Base-by-base conservation (phyloP, 176 grass and related monocot species). In the Avena atlantica region DNA sequence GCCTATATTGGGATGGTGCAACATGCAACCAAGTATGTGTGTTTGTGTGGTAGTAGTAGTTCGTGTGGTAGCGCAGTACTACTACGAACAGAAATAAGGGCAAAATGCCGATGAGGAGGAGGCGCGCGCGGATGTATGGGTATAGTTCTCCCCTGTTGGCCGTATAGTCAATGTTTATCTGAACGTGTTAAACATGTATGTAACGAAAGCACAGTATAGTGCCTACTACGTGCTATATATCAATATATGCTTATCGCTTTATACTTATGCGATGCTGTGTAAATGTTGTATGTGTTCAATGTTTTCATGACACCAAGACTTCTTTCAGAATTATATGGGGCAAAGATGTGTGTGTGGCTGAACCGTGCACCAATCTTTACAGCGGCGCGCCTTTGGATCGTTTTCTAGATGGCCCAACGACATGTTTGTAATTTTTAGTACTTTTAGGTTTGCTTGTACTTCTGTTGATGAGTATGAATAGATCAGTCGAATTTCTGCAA, bases 121-220 rank as follows among this genome's bases (percentile, higher is more conserved):
- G 81, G 74, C 81, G 81, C 74, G 74, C 81, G 81, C 74, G 40
- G 20, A 52, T 13, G 5, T 74, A 37, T 34, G 29, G 48, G 14
- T 6, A 65, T 57, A 55, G 87, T 53, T 89, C 81, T 89, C 74
- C 87, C 87, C 74, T 79, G 15, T 51, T 84, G 64, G 65, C 55
- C 65, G 64, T 25, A n/a, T 42, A 72, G 52, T 83, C 50, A 3
- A 70, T 57, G 17, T 40, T 83, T 71, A 25, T 42, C 23, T 81
- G 16, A 31, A 71, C 13, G 50, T 83, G 67, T 60, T 47, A 73
- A 34, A 24, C 10, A 17, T 25, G 15, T 74, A n/a, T 24, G 53
- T 79, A 77, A 79, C 53, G 65, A 15, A 52, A 70, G 40, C 64
- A 72, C 13, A 3, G 0, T 45, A n/a, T 24, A 37, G 49, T 77